Evolutionary conservation across 169 alveolate species (phyloP).

Genomic region (Babesia ovata): DNA sequence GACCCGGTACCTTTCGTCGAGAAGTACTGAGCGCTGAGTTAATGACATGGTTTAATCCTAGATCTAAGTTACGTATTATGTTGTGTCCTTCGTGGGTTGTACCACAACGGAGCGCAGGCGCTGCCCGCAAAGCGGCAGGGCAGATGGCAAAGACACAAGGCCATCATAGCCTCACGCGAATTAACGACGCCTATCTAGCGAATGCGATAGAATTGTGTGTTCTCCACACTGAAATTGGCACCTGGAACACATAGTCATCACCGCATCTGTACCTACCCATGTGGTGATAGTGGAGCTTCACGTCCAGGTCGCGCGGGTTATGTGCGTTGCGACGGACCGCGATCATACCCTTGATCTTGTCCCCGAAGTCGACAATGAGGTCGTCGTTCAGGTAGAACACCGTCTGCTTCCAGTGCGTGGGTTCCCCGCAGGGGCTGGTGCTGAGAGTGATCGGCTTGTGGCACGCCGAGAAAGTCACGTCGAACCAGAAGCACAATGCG

Average conservation of each 20-base stretch:
- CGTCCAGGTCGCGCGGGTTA: conserved; percentile 87
- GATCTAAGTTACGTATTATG: background rate
- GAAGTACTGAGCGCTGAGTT: conserved; percentile 61
- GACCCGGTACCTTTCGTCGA: conserved; percentile 81
- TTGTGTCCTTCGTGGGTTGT: background rate
- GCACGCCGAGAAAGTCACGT: conserved; percentile 86
- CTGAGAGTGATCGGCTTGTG: conserved; percentile 86
- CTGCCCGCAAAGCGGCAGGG: too few relatives aligned
- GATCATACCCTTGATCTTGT: conserved; percentile 81
- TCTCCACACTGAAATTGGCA: conserved; percentile 9
- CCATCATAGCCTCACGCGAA: too few relatives aligned
- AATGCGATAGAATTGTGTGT: conserved; percentile 67
- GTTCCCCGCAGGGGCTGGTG: conserved; percentile 84
- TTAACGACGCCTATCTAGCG: background rate
- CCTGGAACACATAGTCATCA: background rate
- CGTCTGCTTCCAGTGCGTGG: conserved; percentile 94
- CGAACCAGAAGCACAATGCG: conserved; percentile 93
- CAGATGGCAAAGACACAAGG: too few relatives aligned
- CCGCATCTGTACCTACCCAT: conserved; percentile 19
- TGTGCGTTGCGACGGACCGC: conserved; percentile 82
- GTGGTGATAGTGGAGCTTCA: conserved; percentile 78
- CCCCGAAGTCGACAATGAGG: conserved; percentile 66
- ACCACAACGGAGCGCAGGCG: too few relatives aligned
- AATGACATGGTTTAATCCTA: background rate
- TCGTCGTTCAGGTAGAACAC: conserved; percentile 87